A percentile compares a stretch with the other conserved stretches of the same genome.
Conservation (phyloP, 768 basidiomycete species). For the Hericium rajendrae region DNA sequence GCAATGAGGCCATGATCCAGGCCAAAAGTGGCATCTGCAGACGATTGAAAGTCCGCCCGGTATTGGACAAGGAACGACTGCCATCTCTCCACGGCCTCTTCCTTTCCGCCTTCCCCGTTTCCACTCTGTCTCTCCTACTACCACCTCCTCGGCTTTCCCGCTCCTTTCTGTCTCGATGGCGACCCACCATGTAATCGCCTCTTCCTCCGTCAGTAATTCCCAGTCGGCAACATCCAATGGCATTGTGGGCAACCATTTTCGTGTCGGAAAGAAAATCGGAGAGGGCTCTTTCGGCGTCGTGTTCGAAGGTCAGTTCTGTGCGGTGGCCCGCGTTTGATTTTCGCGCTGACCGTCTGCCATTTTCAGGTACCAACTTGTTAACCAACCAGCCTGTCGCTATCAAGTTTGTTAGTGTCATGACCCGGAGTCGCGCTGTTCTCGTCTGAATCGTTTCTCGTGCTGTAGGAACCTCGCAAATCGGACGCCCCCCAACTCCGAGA, state of each 20-base stretch:
- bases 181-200: constrained; percentile 77
- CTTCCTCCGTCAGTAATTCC: constrained; percentile 51
- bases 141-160: not conserved
- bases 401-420: constrained; percentile 70
- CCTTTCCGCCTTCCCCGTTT: constrained; percentile 8
- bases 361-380: constrained; percentile 72
- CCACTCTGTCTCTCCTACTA: constrained; percentile 10
- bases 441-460: constrained; percentile 5
- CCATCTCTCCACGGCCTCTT: not conserved
- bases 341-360: constrained; percentile 1
- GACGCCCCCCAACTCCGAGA: constrained; percentile 97
- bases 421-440: not conserved
- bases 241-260: constrained; percentile 71
- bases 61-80: not conserved
- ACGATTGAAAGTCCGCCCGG: not conserved
- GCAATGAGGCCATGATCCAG: no score
- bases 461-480: constrained; percentile 89
- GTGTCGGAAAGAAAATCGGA: constrained; percentile 97
- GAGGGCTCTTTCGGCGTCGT: constrained; percentile 99
- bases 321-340: not conserved
- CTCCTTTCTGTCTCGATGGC: constrained; percentile 38
- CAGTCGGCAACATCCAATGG: constrained; percentile 57
- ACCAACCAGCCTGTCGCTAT: constrained; percentile 87
- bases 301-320: constrained; percentile 64
- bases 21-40: not conserved